Evolutionary conservation across 495 filamentous ascomycete genomes (phyloP).

Genomic region (Bombardia bombarda): DNA sequence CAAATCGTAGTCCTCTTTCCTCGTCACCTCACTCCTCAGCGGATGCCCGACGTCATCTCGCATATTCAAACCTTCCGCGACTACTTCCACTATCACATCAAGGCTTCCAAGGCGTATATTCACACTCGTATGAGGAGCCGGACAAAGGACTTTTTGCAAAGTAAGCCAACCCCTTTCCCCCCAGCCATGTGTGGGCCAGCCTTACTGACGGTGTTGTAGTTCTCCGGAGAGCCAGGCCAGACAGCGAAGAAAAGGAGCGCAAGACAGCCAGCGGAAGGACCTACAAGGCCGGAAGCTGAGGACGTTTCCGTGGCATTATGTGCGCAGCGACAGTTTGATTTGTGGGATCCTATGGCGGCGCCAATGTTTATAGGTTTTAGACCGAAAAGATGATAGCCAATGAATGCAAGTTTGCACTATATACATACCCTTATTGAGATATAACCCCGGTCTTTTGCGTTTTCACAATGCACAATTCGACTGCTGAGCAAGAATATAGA

Average conservation of each 20-base stretch:
- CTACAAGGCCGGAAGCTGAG: constrained; percentile 53
- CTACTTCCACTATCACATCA: constrained; percentile 99
- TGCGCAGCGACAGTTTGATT: neutral
- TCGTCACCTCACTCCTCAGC: constrained; percentile 80
- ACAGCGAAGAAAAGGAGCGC: constrained; percentile 93
- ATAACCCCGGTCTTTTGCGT: too few relatives aligned
- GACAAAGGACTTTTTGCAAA: constrained; percentile 97
- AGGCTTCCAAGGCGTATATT: constrained; percentile 95
- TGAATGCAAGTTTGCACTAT: too few relatives aligned
- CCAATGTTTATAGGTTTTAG: neutral
- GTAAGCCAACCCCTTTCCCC: constrained; percentile 28
- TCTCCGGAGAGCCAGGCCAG: constrained; percentile 81
- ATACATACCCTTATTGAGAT: too few relatives aligned
- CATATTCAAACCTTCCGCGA: constrained; percentile 99
- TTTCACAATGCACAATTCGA: too few relatives aligned
- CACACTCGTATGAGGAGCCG: constrained; percentile 95
- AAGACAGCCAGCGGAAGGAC: constrained; percentile 96
- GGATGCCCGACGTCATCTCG: constrained; percentile 88
- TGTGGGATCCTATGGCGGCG: too few relatives aligned
- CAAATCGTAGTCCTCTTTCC: constrained; percentile 95
- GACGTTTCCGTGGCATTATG: neutral
- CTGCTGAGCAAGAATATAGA: too few relatives aligned
- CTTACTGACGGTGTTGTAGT: constrained; percentile 41
- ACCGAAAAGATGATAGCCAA: neutral
- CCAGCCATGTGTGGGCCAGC: neutral